Conservation (phyloP, 2,329 filamentous ascomycete genomes). For the Colletotrichum chrysophilum region DNA sequence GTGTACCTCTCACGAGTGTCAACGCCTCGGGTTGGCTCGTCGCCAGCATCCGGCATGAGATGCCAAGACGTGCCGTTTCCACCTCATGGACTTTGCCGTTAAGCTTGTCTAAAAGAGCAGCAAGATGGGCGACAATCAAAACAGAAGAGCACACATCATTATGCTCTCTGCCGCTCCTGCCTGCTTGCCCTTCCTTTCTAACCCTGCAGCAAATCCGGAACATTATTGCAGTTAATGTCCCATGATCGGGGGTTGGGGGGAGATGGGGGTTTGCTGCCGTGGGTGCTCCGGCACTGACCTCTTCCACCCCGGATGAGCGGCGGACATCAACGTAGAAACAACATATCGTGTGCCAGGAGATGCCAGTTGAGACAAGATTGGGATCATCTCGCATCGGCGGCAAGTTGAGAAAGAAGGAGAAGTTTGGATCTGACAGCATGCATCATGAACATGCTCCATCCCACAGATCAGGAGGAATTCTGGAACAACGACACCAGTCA, state of each 20-base stretch:
- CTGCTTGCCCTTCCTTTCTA: background rate
- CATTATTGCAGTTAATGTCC: conserved; percentile 17
- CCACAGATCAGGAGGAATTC: conserved; percentile 9
- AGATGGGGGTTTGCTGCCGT: background rate
- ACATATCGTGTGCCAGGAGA: background rate
- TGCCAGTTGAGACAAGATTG: conserved; percentile 10
- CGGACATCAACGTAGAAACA: background rate
- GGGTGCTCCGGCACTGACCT: background rate
- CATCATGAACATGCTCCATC: conserved; percentile 2
- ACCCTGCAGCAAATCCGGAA: conserved; percentile 26
- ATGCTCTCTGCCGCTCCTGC: background rate
- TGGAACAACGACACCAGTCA: conserved; percentile 22
- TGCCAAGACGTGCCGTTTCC: background rate
- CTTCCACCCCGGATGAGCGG: background rate
- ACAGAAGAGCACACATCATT: background rate
- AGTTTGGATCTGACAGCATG: conserved; percentile 13
- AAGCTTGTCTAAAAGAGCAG: conserved; percentile 5
- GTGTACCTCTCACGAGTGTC: background rate
- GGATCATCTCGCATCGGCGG: conserved; percentile 17
- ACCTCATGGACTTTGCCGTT: background rate
- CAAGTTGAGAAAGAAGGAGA: background rate
- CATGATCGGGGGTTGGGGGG: background rate
- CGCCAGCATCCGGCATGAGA: conserved; percentile 3
- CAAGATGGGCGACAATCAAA: conserved; percentile 12
- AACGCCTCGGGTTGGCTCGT: background rate